Conservation (phyloP, 208 protist genomes). For the Leishmania lainsoni region DNA sequence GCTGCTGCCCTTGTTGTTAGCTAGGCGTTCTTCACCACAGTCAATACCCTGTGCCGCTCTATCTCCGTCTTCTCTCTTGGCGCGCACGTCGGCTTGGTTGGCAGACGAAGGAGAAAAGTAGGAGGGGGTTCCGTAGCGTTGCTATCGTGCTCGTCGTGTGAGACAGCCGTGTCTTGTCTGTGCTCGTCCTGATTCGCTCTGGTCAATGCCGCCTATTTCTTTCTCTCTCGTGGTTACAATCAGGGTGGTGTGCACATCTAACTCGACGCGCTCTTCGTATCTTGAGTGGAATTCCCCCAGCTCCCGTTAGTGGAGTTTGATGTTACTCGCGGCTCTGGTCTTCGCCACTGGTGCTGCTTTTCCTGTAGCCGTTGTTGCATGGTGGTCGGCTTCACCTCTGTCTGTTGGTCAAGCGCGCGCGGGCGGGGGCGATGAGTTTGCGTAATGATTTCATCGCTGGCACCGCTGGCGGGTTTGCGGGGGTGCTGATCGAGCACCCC, state of each 20-base stretch:
- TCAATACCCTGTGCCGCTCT: not conserved
- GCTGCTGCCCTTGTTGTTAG: not conserved
- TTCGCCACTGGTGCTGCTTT: not conserved
- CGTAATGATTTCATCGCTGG: conserved; percentile 67
- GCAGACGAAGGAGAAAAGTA: not conserved
- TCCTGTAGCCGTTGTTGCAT: not conserved
- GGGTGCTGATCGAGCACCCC: conserved; percentile 85
- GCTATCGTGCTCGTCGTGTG: not conserved
- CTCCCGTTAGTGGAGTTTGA: not conserved
- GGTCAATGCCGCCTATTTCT: not conserved
- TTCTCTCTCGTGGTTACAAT: not conserved
- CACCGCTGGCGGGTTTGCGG: conserved; percentile 59
- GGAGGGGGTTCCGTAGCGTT: not conserved
- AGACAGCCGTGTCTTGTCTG: not conserved
- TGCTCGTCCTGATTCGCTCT: not conserved
- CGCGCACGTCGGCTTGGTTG: not conserved
- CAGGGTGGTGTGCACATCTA: not conserved
- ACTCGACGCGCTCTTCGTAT: not conserved
- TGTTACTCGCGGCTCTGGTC: too few species aligned
- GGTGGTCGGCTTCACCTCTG: not conserved
- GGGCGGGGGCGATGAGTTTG: conserved; percentile 29
- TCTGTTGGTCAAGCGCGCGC: not conserved
- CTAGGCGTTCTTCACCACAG: not conserved
- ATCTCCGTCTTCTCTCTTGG: not conserved
- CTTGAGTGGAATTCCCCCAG: not conserved